Base-by-base conservation (phyloP, 345 rosid species). In the Sonneratia caseolaris region DNA sequence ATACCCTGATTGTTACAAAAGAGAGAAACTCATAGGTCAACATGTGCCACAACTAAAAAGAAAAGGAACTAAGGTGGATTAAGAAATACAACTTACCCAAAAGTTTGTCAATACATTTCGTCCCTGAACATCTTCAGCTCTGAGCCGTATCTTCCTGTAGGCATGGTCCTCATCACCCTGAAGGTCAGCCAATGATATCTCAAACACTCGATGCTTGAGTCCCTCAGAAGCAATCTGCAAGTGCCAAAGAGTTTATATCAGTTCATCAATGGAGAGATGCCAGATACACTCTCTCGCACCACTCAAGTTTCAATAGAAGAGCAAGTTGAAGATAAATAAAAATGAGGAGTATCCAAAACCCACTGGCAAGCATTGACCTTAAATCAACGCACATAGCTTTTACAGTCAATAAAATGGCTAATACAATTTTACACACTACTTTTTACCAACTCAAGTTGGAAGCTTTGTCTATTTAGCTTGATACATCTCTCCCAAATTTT, bases 221-320 rank as follows among this genome's bases (percentile, higher is more conserved):
- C 87, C 87, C 72, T 84, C 87, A 37, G 87, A 84, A 59, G 87
- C 87, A 74, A 84, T 84, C 87, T 84, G 76, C 48, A 22, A 72
- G 24, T 21, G 5, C 13, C 66, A 62, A 62, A 11, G 5, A 62
- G 7, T 4, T 11, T 5, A 12, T 35, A 27, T 62, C 13, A 12
- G 38, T 62, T n/a, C 5, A n/a, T 8, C 1, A 62, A 62, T 35
- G 19, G 32, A 62, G 14, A 62, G 38, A 62, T 10, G 10, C 37
- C 37, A 35, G 0, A 35, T 5, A 62, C 7, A n/a, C 64, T 19
- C 4, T 21, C 12, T 55, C 27, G 2, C 45, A 42, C 45, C 10
- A 2, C 64, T 8, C 27, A 21, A 2, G 35, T 57, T 1, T 8
- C 27, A 57, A 57, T 8, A 24, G 22, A 3, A 8, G 32, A 57